phyloP scores from a whole-genome alignment of 2,329 filamentous ascomycete species.

The Colletotrichum sublineola region DNA sequence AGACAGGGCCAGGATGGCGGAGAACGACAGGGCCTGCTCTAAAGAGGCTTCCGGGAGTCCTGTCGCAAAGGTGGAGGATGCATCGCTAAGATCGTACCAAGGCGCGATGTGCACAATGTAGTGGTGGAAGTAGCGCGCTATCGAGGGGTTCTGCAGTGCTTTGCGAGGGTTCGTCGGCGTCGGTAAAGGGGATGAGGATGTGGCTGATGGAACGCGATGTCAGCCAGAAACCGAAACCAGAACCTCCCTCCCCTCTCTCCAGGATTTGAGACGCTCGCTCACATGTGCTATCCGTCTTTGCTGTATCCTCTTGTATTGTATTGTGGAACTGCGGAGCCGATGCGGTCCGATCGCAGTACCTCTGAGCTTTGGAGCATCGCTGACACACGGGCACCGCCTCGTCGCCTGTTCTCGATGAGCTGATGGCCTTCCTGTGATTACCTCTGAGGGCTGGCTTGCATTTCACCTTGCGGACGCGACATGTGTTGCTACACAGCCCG shows the following conservation, averaged over 20 bases:
- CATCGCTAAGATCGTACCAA: conserved; percentile 64
- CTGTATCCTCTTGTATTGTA: neutral
- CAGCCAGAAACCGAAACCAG: neutral
- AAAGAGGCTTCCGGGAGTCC: conserved; percentile 54
- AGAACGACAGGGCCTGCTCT: conserved; percentile 57
- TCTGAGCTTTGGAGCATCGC: conserved; percentile 49
- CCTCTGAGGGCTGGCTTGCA: conserved; percentile 43
- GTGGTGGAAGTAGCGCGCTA: conserved; percentile 54
- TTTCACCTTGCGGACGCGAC: conserved; percentile 54
- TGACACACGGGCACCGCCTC: conserved; percentile 51
- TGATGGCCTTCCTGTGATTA: neutral
- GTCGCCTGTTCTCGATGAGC: conserved; percentile 47
- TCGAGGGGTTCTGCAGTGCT: conserved; percentile 49
- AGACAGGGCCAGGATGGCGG: conserved; percentile 59
- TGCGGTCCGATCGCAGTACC: conserved; percentile 53
- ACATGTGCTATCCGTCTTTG: neutral
- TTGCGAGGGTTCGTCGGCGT: conserved; percentile 45
- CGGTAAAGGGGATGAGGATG: neutral
- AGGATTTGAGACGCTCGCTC: neutral
- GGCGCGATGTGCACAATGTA: conserved; percentile 56
- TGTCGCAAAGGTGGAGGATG: conserved; percentile 51
- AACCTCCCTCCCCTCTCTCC: too few species aligned
- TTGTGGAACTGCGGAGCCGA: conserved; percentile 32
- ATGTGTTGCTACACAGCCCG: conserved; percentile 50
- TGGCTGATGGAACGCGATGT: neutral